A percentile compares a stretch with the other conserved stretches of the same genome.
Evolutionary conservation across 2,329 filamentous ascomycete species (phyloP).

Genomic region (Penicillium psychrosexuale): DNA sequence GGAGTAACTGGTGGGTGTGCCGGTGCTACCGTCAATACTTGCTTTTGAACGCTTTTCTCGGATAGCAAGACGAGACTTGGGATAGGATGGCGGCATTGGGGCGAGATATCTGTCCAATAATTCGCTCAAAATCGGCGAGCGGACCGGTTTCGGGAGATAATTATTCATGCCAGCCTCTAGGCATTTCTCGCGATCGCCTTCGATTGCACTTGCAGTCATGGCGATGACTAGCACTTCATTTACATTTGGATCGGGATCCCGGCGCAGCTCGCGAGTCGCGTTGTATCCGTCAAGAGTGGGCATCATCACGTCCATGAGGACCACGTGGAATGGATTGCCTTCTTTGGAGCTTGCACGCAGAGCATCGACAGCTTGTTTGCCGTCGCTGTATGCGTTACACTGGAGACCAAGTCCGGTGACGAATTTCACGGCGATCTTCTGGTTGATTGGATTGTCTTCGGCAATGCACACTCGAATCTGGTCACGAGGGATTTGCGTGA

Average conservation of each 20-base stretch:
- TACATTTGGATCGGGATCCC: slow-evolving; percentile 71
- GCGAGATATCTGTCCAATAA: slow-evolving; percentile 70
- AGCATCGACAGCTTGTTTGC: slow-evolving; percentile 80
- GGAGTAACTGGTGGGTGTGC: slow-evolving; percentile 26
- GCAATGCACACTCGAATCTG: slow-evolving; percentile 87
- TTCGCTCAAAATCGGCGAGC: slow-evolving; percentile 77
- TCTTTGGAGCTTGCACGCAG: slow-evolving; percentile 69
- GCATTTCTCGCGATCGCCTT: slow-evolving; percentile 91
- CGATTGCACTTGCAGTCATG: slow-evolving; percentile 94
- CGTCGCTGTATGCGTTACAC: slow-evolving; percentile 87
- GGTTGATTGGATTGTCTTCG: slow-evolving; percentile 92
- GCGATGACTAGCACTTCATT: slow-evolving; percentile 87
- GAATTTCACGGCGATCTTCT: slow-evolving; percentile 89
- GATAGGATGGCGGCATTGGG: slow-evolving; percentile 45
- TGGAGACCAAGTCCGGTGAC: slow-evolving; percentile 80
- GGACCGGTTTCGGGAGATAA: slow-evolving; percentile 92
- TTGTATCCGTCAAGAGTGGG: slow-evolving; percentile 89
- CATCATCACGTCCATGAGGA: slow-evolving; percentile 97
- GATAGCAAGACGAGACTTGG: slow-evolving; percentile 31
- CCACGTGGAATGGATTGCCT: slow-evolving; percentile 77
- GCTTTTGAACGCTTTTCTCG: slow-evolving; percentile 29
- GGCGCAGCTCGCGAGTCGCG: slow-evolving; percentile 77
- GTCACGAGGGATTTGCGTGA: slow-evolving; percentile 70
- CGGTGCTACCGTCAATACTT: slow-evolving; percentile 27
- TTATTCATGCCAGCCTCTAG: slow-evolving; percentile 97